phyloP scores from a whole-genome alignment of 257 asterid genomes.

The Vinca minor region DNA sequence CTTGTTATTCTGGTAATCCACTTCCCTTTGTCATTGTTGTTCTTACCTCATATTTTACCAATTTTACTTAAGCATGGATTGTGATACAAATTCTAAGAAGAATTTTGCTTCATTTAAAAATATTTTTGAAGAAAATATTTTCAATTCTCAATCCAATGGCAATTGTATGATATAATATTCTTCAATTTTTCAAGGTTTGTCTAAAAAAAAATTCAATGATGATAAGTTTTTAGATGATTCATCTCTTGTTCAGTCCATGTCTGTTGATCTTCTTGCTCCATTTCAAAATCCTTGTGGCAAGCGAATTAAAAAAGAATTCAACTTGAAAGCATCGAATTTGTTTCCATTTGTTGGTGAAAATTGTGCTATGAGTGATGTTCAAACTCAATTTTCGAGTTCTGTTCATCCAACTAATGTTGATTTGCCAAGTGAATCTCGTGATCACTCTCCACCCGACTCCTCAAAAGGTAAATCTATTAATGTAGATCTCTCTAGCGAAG shows the following conservation, averaged over 20 bases:
- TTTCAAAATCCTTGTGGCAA: too few relatives aligned
- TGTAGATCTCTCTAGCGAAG: slow-evolving; percentile 2
- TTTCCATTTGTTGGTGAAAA: not conserved
- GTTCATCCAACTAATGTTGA: not conserved
- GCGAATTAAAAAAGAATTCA: slow-evolving; percentile 8
- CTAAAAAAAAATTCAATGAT: not conserved
- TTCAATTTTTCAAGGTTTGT: not conserved
- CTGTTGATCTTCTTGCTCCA: slow-evolving; percentile 42
- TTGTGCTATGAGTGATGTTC: not conserved
- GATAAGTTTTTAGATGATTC: not conserved
- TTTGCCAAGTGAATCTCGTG: slow-evolving; percentile 7
- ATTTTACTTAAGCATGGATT: slow-evolving; percentile 4
- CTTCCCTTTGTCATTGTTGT: not conserved
- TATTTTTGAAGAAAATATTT: not conserved
- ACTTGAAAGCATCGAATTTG: not conserved
- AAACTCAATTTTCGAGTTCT: not conserved
- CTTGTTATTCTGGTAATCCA: not conserved
- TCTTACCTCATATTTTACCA: not conserved
- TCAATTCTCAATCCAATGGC: not conserved
- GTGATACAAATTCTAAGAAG: not conserved
- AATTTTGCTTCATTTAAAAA: slow-evolving; percentile 2
- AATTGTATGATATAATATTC: not conserved
- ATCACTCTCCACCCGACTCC: slow-evolving; percentile 3
- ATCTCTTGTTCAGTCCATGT: slow-evolving; percentile 4
- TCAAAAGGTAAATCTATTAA: slow-evolving; percentile 8